A percentile compares a stretch with the other conserved stretches of the same genome.
These are phyloP conservation scores for Paramecium caudatum DNA, from an alignment of 73 alveolate genomes.

Conservation along the genomic window DNA sequence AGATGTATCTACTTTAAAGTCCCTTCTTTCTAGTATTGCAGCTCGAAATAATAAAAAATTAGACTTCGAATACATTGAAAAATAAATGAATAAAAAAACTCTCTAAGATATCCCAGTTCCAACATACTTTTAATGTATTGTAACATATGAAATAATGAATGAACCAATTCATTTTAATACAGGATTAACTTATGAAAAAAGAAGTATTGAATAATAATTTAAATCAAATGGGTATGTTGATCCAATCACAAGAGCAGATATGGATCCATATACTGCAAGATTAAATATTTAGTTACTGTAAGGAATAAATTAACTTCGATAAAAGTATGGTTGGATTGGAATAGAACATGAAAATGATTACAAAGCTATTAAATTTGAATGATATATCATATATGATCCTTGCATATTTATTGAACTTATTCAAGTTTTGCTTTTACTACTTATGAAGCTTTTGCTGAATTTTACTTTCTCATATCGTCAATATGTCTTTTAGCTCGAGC, in stretches of 20 bases:
- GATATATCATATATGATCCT: constrained; percentile 22
- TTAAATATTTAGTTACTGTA: not conserved
- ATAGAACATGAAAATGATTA: constrained; percentile 6
- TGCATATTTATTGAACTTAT: not conserved
- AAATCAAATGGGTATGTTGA: not conserved
- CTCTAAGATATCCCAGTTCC: constrained; percentile 4
- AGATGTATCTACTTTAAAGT: not conserved
- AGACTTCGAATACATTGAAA: not conserved
- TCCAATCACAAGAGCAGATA: constrained; percentile 37
- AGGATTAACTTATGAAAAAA: constrained; percentile 46
- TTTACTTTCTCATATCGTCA: not conserved
- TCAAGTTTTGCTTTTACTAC: not conserved
- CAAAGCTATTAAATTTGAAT: constrained; percentile 28
- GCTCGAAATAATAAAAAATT: not conserved
- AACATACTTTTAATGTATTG: not conserved
- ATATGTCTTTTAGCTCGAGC: not conserved
- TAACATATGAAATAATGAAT: constrained; percentile 20
- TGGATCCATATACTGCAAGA: not conserved
- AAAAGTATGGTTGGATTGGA: constrained; percentile 57
- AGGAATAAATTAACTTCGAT: not conserved
- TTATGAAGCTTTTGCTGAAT: not conserved
- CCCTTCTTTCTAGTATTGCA: not conserved
- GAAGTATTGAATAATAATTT: not conserved
- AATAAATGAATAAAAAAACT: not conserved
- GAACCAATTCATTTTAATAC: constrained; percentile 5